Evolutionary conservation across 257 asterid genomes (phyloP).

Genomic region (Gentiana dahurica): DNA sequence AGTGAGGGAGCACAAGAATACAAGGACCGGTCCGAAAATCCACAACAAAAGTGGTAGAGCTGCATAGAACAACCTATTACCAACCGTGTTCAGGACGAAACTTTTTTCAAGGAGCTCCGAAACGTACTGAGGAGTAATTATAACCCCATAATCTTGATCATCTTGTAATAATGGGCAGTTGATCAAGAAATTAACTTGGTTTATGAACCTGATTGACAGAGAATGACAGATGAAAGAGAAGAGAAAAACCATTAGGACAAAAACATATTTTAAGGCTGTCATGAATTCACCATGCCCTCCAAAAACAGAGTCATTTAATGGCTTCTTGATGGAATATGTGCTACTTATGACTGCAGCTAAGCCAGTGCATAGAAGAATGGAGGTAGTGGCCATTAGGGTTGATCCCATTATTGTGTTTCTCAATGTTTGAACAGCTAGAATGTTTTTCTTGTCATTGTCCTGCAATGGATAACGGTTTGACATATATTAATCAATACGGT

Average conservation of each 20-base stretch:
- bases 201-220: slow-evolving; percentile 64
- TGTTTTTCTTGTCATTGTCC: slow-evolving; percentile 94
- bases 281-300: slow-evolving; percentile 95
- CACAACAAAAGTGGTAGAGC: slow-evolving; percentile 78
- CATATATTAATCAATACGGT: no score
- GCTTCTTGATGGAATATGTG: slow-evolving; percentile 78
- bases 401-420: slow-evolving; percentile 89
- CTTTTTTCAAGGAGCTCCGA: slow-evolving; percentile 63
- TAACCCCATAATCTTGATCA: slow-evolving; percentile 5
- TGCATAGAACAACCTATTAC: slow-evolving; percentile 69
- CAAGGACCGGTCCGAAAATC: slow-evolving; percentile 89
- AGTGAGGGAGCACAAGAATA: slow-evolving; percentile 46
- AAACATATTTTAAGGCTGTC: slow-evolving; percentile 68
- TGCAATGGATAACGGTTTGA: slow-evolving; percentile 9
- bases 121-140: slow-evolving; percentile 52
- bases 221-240: slow-evolving; percentile 80
- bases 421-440: slow-evolving; percentile 77
- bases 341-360: slow-evolving; percentile 93
- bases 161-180: slow-evolving; percentile 49
- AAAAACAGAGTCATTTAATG: slow-evolving; percentile 57
- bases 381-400: slow-evolving; percentile 90
- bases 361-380: slow-evolving; percentile 72
- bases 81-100: slow-evolving; percentile 50
- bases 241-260: slow-evolving; percentile 52
- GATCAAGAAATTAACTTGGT: slow-evolving; percentile 80